Percentiles rank a stretch among this genome's conserved stretches.
Conservation (phyloP, 2,329 filamentous ascomycete species). For the Clarireedia monteithiana region DNA sequence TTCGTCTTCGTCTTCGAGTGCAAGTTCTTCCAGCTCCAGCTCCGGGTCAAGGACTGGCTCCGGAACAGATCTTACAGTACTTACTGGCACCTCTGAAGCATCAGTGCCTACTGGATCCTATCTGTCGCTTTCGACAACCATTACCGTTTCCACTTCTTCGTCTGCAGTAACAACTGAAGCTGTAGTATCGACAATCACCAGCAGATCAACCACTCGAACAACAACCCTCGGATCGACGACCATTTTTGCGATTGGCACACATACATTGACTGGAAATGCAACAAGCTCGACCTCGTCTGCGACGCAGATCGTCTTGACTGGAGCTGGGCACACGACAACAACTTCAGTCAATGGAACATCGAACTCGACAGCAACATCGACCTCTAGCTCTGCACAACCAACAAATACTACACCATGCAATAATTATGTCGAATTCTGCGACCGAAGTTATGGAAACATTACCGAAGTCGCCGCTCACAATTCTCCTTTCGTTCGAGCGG, state of each 20-base stretch:
- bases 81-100: too few relatives aligned
- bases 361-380: conserved; percentile 39
- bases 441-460: conserved; percentile 71
- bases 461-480: conserved; percentile 75
- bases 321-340: conserved; percentile 23
- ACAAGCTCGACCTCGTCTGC: conserved; percentile 24
- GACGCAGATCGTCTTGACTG: conserved; percentile 32
- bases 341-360: conserved; percentile 39
- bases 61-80: neutral
- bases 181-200: conserved; percentile 22
- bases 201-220: conserved; percentile 17
- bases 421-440: conserved; percentile 68
- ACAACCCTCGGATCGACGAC: conserved; percentile 25
- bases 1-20: conserved; percentile 15
- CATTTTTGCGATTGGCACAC: conserved; percentile 18
- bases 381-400: conserved; percentile 36
- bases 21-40: neutral
- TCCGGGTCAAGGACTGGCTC: neutral
- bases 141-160: conserved; percentile 19
- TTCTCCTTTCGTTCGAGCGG: conserved; percentile 63
- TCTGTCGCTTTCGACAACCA: conserved; percentile 31
- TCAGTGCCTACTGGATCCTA: conserved; percentile 33
- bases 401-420: conserved; percentile 77
- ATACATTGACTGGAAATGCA: conserved; percentile 15
- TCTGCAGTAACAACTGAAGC: conserved; percentile 23